Conservation (phyloP, 2,329 filamentous ascomycete genomes). For the Beauveria medogensis region DNA sequence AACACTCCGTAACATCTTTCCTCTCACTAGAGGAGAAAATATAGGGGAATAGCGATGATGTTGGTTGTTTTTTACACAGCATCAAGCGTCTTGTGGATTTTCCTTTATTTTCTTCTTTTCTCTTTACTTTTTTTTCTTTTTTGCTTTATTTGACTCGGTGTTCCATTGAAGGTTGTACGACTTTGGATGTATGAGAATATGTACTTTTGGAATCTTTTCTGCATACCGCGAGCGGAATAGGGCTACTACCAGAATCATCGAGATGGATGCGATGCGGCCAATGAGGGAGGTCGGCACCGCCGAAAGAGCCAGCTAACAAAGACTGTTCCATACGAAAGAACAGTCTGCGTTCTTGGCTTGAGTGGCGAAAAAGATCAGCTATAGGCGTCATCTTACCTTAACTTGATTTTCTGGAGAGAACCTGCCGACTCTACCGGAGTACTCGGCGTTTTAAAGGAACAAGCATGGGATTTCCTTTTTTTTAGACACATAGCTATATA, state of each 20-base stretch:
- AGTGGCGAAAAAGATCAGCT: background rate
- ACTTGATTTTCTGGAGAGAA: background rate
- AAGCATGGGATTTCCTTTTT: conserved; percentile 1
- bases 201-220: conserved; percentile 7
- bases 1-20: background rate
- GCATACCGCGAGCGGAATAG: background rate
- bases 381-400: background rate
- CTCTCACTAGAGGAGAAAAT: background rate
- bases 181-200: conserved; percentile 11
- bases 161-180: conserved; percentile 13
- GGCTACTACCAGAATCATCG: background rate
- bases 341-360: background rate
- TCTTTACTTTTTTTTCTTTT: background rate
- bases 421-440: background rate
- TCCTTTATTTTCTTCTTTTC: background rate
- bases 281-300: background rate
- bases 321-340: background rate
- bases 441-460: conserved; percentile 5
- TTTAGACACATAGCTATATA: conserved; percentile 16
- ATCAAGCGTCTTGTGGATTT: conserved; percentile 5
- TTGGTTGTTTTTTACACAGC: background rate
- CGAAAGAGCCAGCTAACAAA: background rate
- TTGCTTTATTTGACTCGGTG: conserved; percentile 3
- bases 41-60: conserved; percentile 1
- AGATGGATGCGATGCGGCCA: background rate